Percentiles rank a stretch among this genome's conserved stretches.
Conservation (phyloP, 1,284 basidiomycete genomes). For the Golubevia pallescens region DNA sequence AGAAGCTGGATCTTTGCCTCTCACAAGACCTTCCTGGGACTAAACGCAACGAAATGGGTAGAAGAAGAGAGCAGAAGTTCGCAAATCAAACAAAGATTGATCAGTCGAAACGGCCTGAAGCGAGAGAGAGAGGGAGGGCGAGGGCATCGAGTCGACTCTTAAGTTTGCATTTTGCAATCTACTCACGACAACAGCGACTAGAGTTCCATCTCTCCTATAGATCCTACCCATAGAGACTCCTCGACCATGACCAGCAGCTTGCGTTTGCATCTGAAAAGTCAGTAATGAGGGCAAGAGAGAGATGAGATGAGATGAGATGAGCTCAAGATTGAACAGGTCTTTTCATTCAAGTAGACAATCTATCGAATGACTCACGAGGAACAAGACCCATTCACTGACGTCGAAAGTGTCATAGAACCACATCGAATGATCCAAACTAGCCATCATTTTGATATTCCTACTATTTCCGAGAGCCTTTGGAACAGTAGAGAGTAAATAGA, state of each 20-base stretch:
- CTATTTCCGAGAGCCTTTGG: constrained; percentile 40
- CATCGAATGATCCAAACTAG: constrained; percentile 58
- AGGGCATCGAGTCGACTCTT: not conserved
- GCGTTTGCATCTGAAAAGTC: constrained; percentile 44
- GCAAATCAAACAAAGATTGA: constrained; percentile 1
- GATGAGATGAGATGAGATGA: not conserved
- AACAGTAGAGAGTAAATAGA: constrained; percentile 48
- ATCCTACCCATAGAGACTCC: constrained; percentile 50
- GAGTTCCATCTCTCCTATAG: constrained; percentile 48
- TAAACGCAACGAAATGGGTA: constrained; percentile 2
- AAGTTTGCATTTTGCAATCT: not conserved
- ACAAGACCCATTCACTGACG: constrained; percentile 52
- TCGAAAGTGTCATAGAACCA: constrained; percentile 53
- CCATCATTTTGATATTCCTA: constrained; percentile 53
- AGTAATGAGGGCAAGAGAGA: constrained; percentile 3
- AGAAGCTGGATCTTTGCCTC: constrained; percentile 16
- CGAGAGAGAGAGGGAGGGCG: not conserved
- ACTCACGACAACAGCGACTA: constrained; percentile 44
- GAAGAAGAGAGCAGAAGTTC: not conserved
- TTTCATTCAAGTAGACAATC: not conserved
- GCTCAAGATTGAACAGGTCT: not conserved
- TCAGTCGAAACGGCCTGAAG: not conserved
- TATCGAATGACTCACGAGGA: constrained; percentile 20
- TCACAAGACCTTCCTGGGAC: constrained; percentile 38
- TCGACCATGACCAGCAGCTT: constrained; percentile 49